phyloP scores from a whole-genome alignment of 768 basidiomycete genomes.

The Panellus pusillus region DNA sequence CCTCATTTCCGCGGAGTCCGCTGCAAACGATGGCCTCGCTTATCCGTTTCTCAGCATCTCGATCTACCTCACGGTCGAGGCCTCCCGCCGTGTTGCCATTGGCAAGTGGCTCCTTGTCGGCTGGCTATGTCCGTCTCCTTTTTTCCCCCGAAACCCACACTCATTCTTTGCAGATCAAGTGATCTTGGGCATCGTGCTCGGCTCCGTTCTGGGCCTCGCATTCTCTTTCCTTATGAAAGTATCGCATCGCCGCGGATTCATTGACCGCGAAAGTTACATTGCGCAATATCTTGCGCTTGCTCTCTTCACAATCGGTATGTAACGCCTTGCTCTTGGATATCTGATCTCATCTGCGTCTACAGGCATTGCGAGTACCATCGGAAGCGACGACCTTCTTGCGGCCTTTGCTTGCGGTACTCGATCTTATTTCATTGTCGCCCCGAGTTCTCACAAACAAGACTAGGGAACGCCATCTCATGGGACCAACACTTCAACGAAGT shows the following conservation, averaged over 20 bases:
- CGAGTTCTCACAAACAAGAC: not conserved
- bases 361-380: constrained; percentile 66
- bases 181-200: constrained; percentile 68
- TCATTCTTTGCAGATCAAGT: constrained; percentile 63
- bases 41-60: constrained; percentile 90
- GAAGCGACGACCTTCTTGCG: constrained; percentile 86
- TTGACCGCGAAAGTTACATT: constrained; percentile 84
- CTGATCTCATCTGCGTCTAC: too few relatives aligned
- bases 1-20: constrained; percentile 85
- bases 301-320: constrained; percentile 67
- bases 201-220: constrained; percentile 53
- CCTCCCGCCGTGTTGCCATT: constrained; percentile 60
- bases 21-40: constrained; percentile 93
- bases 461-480: constrained; percentile 89
- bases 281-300: constrained; percentile 80
- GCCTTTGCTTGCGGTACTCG: constrained; percentile 76
- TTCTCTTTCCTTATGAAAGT: constrained; percentile 77
- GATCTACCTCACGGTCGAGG: constrained; percentile 80
- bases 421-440: not conserved
- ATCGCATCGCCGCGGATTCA: constrained; percentile 58
- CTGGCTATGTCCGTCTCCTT: constrained; percentile 62
- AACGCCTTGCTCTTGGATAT: not conserved
- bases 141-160: not conserved
- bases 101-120: constrained; percentile 86
- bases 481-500: constrained; percentile 81